Percentiles rank a stretch among this genome's conserved stretches.
Conservation (phyloP, 208 protist genomes). For the Acanthamoeba divionensis region DNA sequence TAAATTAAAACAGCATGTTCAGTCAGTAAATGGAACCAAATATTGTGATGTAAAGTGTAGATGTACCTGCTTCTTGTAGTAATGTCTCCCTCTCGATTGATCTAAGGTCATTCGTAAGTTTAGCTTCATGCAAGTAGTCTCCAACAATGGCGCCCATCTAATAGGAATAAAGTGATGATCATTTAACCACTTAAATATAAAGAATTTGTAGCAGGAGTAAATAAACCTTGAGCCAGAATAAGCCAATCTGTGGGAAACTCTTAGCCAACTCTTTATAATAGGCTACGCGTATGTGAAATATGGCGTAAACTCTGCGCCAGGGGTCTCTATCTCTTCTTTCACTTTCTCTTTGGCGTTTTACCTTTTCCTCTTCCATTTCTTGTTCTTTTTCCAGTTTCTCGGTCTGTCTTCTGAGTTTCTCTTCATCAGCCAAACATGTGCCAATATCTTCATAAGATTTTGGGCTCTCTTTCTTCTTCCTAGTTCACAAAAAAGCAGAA, state of each 20-base stretch:
- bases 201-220: not conserved
- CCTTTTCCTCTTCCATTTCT: not conserved
- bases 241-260: not conserved
- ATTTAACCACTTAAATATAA: too few species aligned
- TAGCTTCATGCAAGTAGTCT: too few species aligned
- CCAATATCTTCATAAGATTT: too few species aligned
- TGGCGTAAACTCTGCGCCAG: constrained; percentile 13
- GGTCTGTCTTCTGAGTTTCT: not conserved
- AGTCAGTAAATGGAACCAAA: not conserved
- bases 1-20: not conserved
- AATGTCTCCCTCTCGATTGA: too few species aligned
- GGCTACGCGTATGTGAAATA: not conserved
- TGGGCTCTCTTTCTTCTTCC: too few species aligned
- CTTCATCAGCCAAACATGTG: too few species aligned
- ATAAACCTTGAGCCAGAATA: constrained; percentile 16
- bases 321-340: not conserved
- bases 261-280: constrained; percentile 11
- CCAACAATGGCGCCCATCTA: too few species aligned
- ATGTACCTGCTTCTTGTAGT: too few species aligned
- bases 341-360: not conserved
- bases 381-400: not conserved
- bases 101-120: not conserved
- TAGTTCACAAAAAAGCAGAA: too few species aligned
- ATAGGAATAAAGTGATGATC: too few species aligned
- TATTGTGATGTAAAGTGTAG: too few species aligned